Percentiles rank a stretch among this genome's conserved stretches.
phyloP scores from a whole-genome alignment of 257 asterid genomes.

The Solanum bulbocastanum region DNA sequence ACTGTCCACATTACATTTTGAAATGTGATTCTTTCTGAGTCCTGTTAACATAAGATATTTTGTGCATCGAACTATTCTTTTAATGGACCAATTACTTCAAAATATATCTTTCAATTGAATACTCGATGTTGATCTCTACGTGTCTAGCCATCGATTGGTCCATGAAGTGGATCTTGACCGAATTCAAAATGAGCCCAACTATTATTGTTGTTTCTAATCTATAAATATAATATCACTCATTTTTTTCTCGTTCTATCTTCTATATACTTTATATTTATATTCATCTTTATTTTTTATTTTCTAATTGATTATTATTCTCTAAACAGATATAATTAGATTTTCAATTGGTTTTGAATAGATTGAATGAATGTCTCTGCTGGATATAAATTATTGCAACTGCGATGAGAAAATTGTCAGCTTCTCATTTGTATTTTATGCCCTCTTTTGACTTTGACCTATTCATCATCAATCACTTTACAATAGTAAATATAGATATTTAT shows the following conservation, averaged over 20 bases:
- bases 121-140: background rate
- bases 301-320: background rate
- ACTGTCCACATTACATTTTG: background rate
- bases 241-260: no score
- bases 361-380: background rate
- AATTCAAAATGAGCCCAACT: background rate
- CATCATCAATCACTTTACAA: background rate
- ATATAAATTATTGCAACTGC: background rate
- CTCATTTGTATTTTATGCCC: background rate
- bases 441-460: background rate
- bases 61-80: background rate
- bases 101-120: background rate
- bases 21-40: accelerated
- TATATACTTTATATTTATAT: no score
- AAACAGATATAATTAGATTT: background rate
- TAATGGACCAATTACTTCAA: no score
- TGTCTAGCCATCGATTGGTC: background rate
- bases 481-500: background rate
- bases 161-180: background rate
- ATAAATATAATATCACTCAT: no score
- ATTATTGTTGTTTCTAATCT: background rate
- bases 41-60: accelerated
- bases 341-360: background rate
- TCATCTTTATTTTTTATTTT: no score
- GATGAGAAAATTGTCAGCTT: background rate